Evolutionary conservation across 2,329 filamentous ascomycete genomes (phyloP), one percentile per base, ranked within the genome.

Genomic region (Nigrograna mackinnonii): DNA sequence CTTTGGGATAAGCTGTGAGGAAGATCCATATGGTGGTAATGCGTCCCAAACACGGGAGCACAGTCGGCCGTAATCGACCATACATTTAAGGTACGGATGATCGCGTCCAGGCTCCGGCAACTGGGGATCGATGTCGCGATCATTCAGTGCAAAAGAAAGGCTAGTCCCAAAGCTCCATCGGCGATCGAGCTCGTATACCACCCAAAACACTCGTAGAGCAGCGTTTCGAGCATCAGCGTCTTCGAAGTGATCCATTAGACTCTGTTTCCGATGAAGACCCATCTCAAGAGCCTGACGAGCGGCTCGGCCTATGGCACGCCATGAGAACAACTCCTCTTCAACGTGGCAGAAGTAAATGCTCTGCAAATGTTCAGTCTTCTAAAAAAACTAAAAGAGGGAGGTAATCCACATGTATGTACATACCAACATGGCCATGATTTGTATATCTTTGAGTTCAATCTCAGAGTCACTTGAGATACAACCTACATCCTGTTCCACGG

Each of bases 91-190:
- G 19, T 57, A 57, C 3, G 54, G 54, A 13, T 44, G 43, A 5
- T 46, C 39, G 3, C 46, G 42, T 1, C 44, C 54, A 12, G 54
- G 54, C 17, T 57, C 54, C 13, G 54, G 54, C 26, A 57, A 41
- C 18, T 53, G 38, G 3, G 49, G 47, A 22, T 57, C 54, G 22
- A 57, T 55, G 16, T 57, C 54, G 4, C 46, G 40, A 32, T 57
- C 52, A 22, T 50, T 46, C 1, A 57, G 39, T 9, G 52, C 54
- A 22, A 57, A 57, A 1, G 54, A 52, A 1, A 57, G 34, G 26
- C 54, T 55, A 0, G 54, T 57, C 6, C 54, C 54, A 21, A 55
- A 57, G 19, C 52, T 55, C 54, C 54, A 57, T 36, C 54, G 33
- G 22, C 54, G 46, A 21, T 57, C 54, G n/a, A 57, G 37, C 21